A percentile compares a stretch with the other conserved stretches of the same genome.
phyloP scores from a whole-genome alignment of 371 early-diverging fungal genomes.

The Mycotypha africana region DNA sequence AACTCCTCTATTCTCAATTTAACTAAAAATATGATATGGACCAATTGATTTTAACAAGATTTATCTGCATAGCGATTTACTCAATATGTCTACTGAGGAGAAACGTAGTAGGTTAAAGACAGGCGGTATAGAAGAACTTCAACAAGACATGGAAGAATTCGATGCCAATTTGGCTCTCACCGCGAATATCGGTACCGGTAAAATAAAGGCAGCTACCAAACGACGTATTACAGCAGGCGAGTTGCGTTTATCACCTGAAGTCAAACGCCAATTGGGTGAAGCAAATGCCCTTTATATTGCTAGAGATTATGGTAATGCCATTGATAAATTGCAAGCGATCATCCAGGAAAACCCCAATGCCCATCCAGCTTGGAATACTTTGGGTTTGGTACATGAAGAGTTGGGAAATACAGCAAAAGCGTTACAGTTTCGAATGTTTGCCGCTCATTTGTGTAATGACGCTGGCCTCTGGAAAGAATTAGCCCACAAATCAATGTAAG shows the following conservation, averaged over 20 bases:
- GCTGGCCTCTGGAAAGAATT: conserved; percentile 82
- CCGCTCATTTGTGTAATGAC: conserved; percentile 86
- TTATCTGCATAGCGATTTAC: conserved; percentile 10
- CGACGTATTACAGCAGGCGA: conserved; percentile 21
- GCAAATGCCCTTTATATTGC: conserved; percentile 73
- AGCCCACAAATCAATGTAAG: conserved; percentile 66
- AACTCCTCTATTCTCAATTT: no score
- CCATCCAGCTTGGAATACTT: conserved; percentile 77
- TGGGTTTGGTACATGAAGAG: conserved; percentile 92
- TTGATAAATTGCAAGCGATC: conserved; percentile 65
- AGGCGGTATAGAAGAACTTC: conserved; percentile 26
- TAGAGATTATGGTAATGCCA: conserved; percentile 62
- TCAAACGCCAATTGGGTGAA: conserved; percentile 59
- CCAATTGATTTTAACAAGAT: no score
- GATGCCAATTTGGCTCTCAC: conserved; percentile 31
- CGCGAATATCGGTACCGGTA: conserved; percentile 25
- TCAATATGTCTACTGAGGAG: conserved; percentile 4
- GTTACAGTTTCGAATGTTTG: conserved; percentile 77
- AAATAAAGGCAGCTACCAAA: conserved; percentile 7
- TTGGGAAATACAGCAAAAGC: conserved; percentile 71
- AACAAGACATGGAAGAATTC: conserved; percentile 33
- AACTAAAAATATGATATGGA: no score
- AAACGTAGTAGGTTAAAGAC: conserved; percentile 19
- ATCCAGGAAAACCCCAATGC: conserved; percentile 68
- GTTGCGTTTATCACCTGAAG: conserved; percentile 39